Evolutionary conservation across 1,284 basidiomycete species (phyloP), one percentile per base, ranked within the genome.

Genomic region (Moesziomyces aphidis): DNA sequence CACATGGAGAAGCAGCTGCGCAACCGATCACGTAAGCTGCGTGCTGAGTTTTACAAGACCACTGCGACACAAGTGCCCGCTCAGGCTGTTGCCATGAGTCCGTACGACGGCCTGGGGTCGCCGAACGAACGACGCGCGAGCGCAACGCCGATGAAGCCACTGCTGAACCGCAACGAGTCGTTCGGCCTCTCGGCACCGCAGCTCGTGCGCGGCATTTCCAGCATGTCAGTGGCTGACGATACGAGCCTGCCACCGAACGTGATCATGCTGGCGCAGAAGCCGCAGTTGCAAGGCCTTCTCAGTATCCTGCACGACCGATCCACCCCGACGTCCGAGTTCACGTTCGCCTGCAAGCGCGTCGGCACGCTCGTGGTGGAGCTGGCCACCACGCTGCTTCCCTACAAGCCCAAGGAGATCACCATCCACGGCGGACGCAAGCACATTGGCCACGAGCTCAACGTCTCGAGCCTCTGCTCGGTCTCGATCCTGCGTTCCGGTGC

Each of bases 401-500:
- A 91, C 85, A 85, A 86, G 26, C 73, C 88, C 1, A 90, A 90
- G 76, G 85, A 86, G 0, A 88, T 97, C 22, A 86, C 85, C 15
- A 67, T 79, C 26, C 64, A 66, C 39, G 97, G 95, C 0, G 75
- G 94, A 92, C 7, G 86, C 89, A 0, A 90, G 87, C 17, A 87
- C 87, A 4, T 83, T 26, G 95, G 95, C 0, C 89, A 91, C 74
- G 88, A 89, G 74, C 82, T 91, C 48, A 89, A 89, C 81, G 86
- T 89, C 23, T 85, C 89, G 89, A 21, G 59, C 66, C 86, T 94
- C 1, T 94, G 93, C 77, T 93, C 93, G 11, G 90, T 95, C n/a
- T 90, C 91, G 1, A 92, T 95, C 74, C 86, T 93, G 48, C 89
- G 93, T 61, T 93, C 93, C 89, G 95, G 95, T 9, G 93, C 93